A percentile compares a stretch with the other conserved stretches of the same genome.
phyloP scores from a whole-genome alignment of 495 filamentous ascomycete species.

The Neurospora discreta region DNA sequence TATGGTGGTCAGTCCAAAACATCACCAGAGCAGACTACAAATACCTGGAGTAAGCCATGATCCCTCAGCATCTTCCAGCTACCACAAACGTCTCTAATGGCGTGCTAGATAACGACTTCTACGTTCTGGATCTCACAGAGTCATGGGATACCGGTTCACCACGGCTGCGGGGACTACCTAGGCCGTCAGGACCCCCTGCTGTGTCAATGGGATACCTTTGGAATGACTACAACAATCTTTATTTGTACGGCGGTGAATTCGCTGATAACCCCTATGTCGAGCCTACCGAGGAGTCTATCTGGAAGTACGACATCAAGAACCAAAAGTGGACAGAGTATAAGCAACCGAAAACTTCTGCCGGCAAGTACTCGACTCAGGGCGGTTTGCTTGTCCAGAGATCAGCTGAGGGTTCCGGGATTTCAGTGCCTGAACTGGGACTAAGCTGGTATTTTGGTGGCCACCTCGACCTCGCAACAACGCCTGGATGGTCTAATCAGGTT shows the following conservation, averaged over 20 bases:
- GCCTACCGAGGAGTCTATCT: constrained; percentile 46
- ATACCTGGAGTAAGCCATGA: constrained; percentile 52
- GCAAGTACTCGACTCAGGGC: constrained; percentile 44
- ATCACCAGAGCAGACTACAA: constrained; percentile 35
- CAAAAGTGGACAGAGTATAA: constrained; percentile 50
- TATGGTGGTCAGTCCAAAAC: constrained; percentile 56
- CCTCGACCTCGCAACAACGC: constrained; percentile 53
- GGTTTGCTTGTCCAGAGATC: constrained; percentile 46
- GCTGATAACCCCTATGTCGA: constrained; percentile 43
- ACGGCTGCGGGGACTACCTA: constrained; percentile 46
- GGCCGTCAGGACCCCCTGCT: constrained; percentile 56
- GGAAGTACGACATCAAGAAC: constrained; percentile 52
- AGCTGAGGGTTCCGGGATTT: constrained; percentile 61
- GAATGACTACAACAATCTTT: constrained; percentile 55
- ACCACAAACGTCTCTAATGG: constrained; percentile 11
- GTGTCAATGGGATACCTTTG: constrained; percentile 63
- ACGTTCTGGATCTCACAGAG: constrained; percentile 52
- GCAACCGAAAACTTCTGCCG: constrained; percentile 43
- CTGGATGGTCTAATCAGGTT: constrained; percentile 55
- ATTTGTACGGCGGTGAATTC: constrained; percentile 62
- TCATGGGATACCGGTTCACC: constrained; percentile 56
- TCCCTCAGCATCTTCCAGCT: neutral
- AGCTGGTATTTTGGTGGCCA: constrained; percentile 73
- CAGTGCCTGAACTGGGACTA: constrained; percentile 51
- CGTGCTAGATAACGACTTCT: constrained; percentile 53